Base-by-base conservation (phyloP, 371 early-diverging fungal genomes). In the Agmasoma carcini region DNA sequence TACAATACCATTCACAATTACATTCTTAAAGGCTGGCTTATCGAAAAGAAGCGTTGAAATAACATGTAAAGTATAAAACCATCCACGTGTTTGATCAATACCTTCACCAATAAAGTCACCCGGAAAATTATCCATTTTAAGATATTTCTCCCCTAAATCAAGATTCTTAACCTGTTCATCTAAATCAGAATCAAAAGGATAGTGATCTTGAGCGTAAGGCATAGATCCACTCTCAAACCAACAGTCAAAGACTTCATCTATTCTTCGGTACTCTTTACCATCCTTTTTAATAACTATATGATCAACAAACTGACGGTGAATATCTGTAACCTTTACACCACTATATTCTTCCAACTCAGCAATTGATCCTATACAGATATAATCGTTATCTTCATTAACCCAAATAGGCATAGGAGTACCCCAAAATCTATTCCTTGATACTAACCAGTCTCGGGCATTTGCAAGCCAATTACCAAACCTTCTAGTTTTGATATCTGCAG, bases 91-190 rank as follows among this genome's bases (percentile, higher is more conserved):
- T 79, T 99, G 98, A 75, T 99, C 99, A 44, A 97, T 77, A 65
- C 99, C 99, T 78, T 99, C 99, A 36, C 94, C 91, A 70, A 99
- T 93, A 77, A 99, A 99, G 69, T 99, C 88, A 19, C 98, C 99
- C 17, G 99, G 97, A 85, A 95, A 94, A 2, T 81, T 81, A 12
- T 62, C 45, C 27, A 53, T 53, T 25, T 26, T 37, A 2, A 64
- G 45, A 30, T 26, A 57, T 2, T 27, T 29, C 22, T 47, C 54
- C 17, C 22, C 44, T 75, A 12, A 77, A 79, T 29, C 63, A 2
- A 72, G 54, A 6, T 71, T 73, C 61, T 80, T 27, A 25, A 29
- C 40, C 22, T 15, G 14, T 17, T 30, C 29, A 7, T 33, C 25
- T 17, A 48, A 38, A 19, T 57, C 23, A 34, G 48, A 52, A n/a